Evolutionary conservation across 768 basidiomycete genomes (phyloP).

Genomic region (Mycena kentingensis): DNA sequence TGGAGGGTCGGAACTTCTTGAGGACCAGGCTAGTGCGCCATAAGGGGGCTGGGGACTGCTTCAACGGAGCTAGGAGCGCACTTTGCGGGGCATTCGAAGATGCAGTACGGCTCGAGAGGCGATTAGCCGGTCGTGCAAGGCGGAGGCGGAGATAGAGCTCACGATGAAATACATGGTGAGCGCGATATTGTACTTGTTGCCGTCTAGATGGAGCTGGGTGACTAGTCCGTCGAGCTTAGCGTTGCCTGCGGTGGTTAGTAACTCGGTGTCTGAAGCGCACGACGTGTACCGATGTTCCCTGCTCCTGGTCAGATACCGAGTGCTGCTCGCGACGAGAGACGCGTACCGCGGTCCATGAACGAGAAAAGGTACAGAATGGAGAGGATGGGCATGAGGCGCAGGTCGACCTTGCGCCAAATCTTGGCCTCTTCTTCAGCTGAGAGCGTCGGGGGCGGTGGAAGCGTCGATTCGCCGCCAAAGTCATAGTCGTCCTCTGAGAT

Average conservation of each 20-base stretch:
- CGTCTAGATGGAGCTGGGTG: slow-evolving; percentile 55
- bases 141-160: slow-evolving; percentile 23
- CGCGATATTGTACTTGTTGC: slow-evolving; percentile 67
- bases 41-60: slow-evolving; percentile 9
- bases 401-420: slow-evolving; percentile 61
- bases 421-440: slow-evolving; percentile 52
- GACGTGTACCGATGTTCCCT: slow-evolving; percentile 59
- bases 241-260: slow-evolving; percentile 45
- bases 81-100: slow-evolving; percentile 75
- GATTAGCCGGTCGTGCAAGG: not conserved
- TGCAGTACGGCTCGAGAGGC: slow-evolving; percentile 50
- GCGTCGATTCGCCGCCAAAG: slow-evolving; percentile 47
- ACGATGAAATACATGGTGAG: slow-evolving; percentile 77
- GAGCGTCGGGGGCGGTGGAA: slow-evolving; percentile 48
- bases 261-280: not conserved
- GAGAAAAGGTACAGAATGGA: slow-evolving; percentile 62
- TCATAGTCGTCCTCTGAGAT: slow-evolving; percentile 25
- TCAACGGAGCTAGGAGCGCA: slow-evolving; percentile 28
- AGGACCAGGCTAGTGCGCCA: slow-evolving; percentile 46
- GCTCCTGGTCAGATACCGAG: not conserved
- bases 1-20: slow-evolving; percentile 66
- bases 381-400: slow-evolving; percentile 61
- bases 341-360: slow-evolving; percentile 63
- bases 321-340: not conserved
- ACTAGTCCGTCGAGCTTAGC: slow-evolving; percentile 65